These are phyloP conservation scores for Podospora fimiseda DNA, from an alignment of 495 filamentous ascomycete species.

Conservation along the genomic window DNA sequence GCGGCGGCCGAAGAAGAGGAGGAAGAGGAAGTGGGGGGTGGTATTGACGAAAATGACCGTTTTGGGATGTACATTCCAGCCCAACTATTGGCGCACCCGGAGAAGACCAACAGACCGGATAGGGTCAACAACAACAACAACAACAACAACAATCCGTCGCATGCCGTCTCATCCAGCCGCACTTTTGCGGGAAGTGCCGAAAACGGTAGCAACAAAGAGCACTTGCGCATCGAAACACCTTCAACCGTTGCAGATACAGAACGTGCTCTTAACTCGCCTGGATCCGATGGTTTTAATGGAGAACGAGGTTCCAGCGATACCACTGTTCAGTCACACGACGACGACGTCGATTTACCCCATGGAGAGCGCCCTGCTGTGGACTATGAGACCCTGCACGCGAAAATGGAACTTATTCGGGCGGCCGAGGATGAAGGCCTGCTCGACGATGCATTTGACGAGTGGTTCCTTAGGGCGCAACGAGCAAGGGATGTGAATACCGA, in stretches of 20 bases:
- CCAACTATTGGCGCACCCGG: slow-evolving; percentile 11
- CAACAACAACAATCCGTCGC: too few species aligned
- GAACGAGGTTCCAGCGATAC: slow-evolving; percentile 16
- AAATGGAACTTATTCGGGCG: slow-evolving; percentile 13
- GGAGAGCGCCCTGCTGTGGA: slow-evolving; percentile 9
- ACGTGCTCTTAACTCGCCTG: slow-evolving; percentile 6
- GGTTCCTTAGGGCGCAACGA: slow-evolving; percentile 10
- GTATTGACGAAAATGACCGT: not conserved
- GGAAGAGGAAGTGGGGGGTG: not conserved
- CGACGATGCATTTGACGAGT: slow-evolving; percentile 11
- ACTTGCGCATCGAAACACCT: slow-evolving; percentile 6
- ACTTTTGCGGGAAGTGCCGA: slow-evolving; percentile 4
- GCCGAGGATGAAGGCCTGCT: slow-evolving; percentile 9
- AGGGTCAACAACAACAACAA: too few species aligned
- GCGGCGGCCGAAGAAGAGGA: not conserved
- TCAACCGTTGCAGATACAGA: slow-evolving; percentile 19
- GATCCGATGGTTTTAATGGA: slow-evolving; percentile 9
- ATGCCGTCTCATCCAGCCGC: not conserved
- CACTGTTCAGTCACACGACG: slow-evolving; percentile 13
- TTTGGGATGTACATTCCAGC: slow-evolving; percentile 2
- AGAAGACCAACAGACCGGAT: slow-evolving; percentile 1
- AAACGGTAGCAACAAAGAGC: slow-evolving; percentile 16
- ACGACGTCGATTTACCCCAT: slow-evolving; percentile 1
- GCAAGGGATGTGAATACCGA: slow-evolving; percentile 6
- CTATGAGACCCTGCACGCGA: slow-evolving; percentile 14